Base-by-base conservation (phyloP, 1,284 basidiomycete genomes). In the Takashimella koratensis region DNA sequence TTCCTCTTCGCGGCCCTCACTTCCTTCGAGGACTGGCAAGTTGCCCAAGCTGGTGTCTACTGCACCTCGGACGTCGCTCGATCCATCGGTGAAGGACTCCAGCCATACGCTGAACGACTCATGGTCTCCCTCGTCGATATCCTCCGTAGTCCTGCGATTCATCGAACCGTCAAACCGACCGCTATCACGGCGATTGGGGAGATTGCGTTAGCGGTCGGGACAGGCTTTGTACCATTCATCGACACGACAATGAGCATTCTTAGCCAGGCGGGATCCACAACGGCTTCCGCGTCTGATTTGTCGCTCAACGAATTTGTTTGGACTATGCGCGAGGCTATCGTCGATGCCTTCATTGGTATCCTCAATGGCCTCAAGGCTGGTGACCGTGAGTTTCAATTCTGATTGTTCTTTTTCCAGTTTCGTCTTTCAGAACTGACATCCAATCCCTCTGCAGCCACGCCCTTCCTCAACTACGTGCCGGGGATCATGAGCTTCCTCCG, bases 171-270 rank as follows among this genome's bases (percentile, higher is more conserved):
- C 70, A 99, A 99, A 82, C 95, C 98, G 43, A 87, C 88, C 13
- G 92, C 98, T 64, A 79, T 98, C 57, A 87, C 89, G 13, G 93
- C 90, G 76, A 98, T 99, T 68, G 96, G 96, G 36, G 95, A 99
- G 73, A 88, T 99, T 61, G 95, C 94, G 6, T 81, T 98, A 21
- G 94, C 96, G 1, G 87, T 97, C 59, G 92, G 91, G 1, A 78
- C 83, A 8, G 80, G 80, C 11, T 99, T 97, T 73, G 88, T 90
- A 67, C 92, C 92, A 1, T 98, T 88, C 76, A 80, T 97, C 47
- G 84, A 86, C 56, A 90, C 89, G 8, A 90, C 91, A 4, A 94
- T 97, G 90, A 83, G 79, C 45, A 94, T 98, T 23, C 79, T 99
- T 49, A 82, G 84, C 63, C 94, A 98, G 77, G 95, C 95, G 0